Percentiles rank a stretch among this genome's conserved stretches.
phyloP scores from a whole-genome alignment of 495 filamentous ascomycete genomes.

The Aspergillus steynii region DNA sequence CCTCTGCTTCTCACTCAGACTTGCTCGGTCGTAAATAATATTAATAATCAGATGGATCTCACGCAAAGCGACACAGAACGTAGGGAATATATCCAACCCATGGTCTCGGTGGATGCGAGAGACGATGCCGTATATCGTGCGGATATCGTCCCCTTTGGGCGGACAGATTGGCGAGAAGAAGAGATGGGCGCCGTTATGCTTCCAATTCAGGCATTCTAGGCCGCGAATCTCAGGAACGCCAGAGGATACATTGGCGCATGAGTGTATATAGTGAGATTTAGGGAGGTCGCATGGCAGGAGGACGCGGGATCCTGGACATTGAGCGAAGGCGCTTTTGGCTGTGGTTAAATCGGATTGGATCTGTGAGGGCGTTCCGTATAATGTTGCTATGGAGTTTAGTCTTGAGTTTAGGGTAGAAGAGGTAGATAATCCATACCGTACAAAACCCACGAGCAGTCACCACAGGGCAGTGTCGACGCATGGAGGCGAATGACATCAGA shows the following conservation, averaged over 20 bases:
- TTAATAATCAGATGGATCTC: constrained; percentile 51
- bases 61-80: constrained; percentile 47
- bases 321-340: no score
- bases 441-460: no score
- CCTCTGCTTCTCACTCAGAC: constrained; percentile 33
- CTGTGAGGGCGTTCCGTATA: no score
- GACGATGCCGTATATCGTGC: no score
- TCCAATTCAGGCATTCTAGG: constrained; percentile 4
- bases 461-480: no score
- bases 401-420: no score
- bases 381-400: no score
- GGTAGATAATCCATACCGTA: no score
- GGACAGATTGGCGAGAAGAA: constrained; percentile 58
- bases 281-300: constrained; percentile 1
- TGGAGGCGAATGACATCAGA: no score
- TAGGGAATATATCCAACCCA: constrained; percentile 54
- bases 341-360: no score
- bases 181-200: constrained; percentile 43
- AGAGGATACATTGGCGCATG: not conserved
- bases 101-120: constrained; percentile 18
- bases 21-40: constrained; percentile 53
- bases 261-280: not conserved
- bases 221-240: not conserved
- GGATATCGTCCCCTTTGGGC: constrained; percentile 45
- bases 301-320: no score